Evolutionary conservation across 371 early-diverging fungal species (phyloP).

Genomic region (Mucor lusitanicus): DNA sequence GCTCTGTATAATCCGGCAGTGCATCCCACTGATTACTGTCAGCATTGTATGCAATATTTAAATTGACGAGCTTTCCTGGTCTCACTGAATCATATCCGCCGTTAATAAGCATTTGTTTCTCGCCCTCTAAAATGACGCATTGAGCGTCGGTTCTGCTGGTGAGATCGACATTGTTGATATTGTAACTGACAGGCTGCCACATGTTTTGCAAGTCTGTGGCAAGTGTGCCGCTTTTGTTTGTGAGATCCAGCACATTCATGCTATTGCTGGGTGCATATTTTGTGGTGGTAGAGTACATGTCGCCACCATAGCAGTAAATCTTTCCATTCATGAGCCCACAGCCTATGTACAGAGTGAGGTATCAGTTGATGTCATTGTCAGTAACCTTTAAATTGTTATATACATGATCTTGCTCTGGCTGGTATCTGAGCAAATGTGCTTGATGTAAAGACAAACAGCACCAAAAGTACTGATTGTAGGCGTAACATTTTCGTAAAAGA

Average conservation of each 20-base stretch:
- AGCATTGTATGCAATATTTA: background rate
- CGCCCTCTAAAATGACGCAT: background rate
- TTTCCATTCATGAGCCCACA: slow-evolving; percentile 1
- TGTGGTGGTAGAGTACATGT: background rate
- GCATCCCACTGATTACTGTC: background rate
- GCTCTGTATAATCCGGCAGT: background rate
- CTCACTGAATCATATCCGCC: background rate
- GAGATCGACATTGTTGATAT: background rate
- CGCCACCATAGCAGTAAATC: background rate
- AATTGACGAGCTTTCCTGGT: background rate
- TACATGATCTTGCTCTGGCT: background rate
- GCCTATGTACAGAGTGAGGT: background rate
- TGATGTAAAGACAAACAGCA: too few relatives aligned
- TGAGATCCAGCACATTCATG: slow-evolving; percentile 3
- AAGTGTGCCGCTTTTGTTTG: background rate
- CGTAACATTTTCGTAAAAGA: too few relatives aligned
- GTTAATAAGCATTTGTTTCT: background rate
- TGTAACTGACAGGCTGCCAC: background rate
- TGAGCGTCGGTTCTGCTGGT: background rate
- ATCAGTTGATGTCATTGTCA: too few relatives aligned
- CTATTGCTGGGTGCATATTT: background rate
- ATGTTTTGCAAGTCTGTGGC: background rate
- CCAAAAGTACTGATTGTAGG: too few relatives aligned
- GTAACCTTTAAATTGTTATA: too few relatives aligned
- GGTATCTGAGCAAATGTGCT: background rate